phyloP scores from a whole-genome alignment of 1,139 yeast species.

The Barnettozyma hawaiiensis region DNA sequence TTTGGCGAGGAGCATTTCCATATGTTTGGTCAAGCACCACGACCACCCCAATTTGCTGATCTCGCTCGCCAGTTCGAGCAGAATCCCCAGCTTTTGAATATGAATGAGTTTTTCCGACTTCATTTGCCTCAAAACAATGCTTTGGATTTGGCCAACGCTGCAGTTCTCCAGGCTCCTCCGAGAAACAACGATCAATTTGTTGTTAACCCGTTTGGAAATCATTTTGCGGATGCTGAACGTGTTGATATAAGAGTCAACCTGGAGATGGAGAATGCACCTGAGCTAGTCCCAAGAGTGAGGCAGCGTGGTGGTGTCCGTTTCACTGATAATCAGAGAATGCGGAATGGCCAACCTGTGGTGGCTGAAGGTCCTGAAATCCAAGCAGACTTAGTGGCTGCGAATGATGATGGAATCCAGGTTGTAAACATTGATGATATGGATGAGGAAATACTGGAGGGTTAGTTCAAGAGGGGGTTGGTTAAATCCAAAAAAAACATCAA shows the following conservation, averaged over 20 bases:
- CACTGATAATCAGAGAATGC: neutral
- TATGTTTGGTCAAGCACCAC: neutral
- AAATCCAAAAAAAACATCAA: too few species aligned
- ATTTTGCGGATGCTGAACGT: neutral
- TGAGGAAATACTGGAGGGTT: constrained; percentile 1
- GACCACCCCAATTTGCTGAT: neutral
- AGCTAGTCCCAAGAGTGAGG: neutral
- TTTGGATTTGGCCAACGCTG: neutral
- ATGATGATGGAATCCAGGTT: constrained; percentile 4
- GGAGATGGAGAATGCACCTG: neutral
- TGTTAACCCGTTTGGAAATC: neutral
- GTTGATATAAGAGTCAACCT: neutral
- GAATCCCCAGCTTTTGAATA: constrained; percentile 6
- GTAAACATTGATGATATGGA: constrained; percentile 2
- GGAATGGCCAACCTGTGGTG: neutral
- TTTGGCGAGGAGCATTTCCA: neutral
- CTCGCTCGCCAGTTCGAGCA: neutral
- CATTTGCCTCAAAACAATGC: neutral
- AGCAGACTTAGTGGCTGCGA: neutral
- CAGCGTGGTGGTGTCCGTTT: neutral
- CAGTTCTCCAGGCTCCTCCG: neutral
- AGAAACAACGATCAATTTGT: neutral
- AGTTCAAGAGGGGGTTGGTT: too few species aligned
- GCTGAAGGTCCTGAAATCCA: neutral
- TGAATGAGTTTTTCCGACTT: constrained; percentile 9